Evolutionary conservation across 2,329 filamentous ascomycete species (phyloP), one percentile per base, ranked within the genome.

Genomic region (Plectosphaerella plurivora): DNA sequence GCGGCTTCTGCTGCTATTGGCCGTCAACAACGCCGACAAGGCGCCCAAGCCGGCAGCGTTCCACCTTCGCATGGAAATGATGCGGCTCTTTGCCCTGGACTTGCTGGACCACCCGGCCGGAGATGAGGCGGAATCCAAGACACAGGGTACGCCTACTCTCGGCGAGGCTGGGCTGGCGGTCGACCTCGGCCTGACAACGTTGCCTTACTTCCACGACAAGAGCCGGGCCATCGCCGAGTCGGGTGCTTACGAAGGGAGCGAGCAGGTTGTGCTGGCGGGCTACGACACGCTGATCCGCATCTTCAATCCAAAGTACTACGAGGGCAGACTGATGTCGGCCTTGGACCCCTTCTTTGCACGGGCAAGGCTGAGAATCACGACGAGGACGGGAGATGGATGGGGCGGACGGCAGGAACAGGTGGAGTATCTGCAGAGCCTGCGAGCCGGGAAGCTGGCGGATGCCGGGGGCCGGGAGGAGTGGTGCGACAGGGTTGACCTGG

Each of bases 211-310:
- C 61, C 82, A 83, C 53, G 84, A 86, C 61, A 93, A 93, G 69
- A 82, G 83, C 8, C 59, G 62, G 12, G 82, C 81, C 1, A 83
- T 92, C 25, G 70, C 74, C 0, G 61, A 65, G 9, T 66, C 67
- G 0, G 70, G 71, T 0, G 71, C 73, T 37, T 83, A 81, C 57
- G 50, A 33, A 10, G 47, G 62, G 10, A 62, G 66, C 8, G 71
- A 77, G 50, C 87, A 91, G 60, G 71, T 88, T 4, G 89, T 89
- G 61, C 78, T 92, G 3, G 80, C 83, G 2, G 89, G 89, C 25
- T 93, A 84, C 64, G 89, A 93, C 61, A 93, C 89, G 0, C 70
- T 92, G 7, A 82, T 87, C 15, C 80, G 89, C 18, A 82, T 93
- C 50, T 81, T 89, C 51, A 75, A 88, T 47, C 79, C 86, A 1